Evolutionary conservation across 163 green algal genomes (phyloP).

Genomic region (Chlamydomonas reinhardtii): DNA sequence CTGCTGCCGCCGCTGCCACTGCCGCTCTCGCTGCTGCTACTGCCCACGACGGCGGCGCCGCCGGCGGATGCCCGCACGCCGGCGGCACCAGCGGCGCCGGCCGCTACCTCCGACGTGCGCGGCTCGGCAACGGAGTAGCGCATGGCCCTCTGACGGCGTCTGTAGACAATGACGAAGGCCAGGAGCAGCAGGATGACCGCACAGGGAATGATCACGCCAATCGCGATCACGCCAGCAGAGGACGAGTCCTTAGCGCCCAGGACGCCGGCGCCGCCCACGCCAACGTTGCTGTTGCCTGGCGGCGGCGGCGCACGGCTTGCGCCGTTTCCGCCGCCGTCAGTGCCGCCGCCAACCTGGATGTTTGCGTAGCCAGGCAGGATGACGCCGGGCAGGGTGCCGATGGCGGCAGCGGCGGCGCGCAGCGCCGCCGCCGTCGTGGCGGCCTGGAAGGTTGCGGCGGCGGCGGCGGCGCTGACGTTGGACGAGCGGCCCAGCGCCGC

Average conservation of each 20-base stretch:
- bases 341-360: not conserved
- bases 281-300: not conserved
- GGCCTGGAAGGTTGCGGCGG: not conserved
- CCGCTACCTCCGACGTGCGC: not conserved
- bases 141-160: not conserved
- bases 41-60: too few relatives aligned
- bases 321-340: not conserved
- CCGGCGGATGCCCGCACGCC: too few relatives aligned
- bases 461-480: not conserved
- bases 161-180: not conserved
- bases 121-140: not conserved
- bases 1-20: not conserved
- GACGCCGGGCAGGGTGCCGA: not conserved
- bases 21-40: not conserved
- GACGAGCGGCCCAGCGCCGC: not conserved
- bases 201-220: not conserved
- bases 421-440: not conserved
- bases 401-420: too few relatives aligned
- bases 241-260: not conserved
- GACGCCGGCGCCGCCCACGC: not conserved
- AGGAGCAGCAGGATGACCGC: not conserved
- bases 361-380: slow-evolving; percentile 1
- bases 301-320: not conserved
- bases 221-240: not conserved
- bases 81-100: too few relatives aligned